phyloP scores from a whole-genome alignment of 768 basidiomycete species.

The Heimioporus sp. region DNA sequence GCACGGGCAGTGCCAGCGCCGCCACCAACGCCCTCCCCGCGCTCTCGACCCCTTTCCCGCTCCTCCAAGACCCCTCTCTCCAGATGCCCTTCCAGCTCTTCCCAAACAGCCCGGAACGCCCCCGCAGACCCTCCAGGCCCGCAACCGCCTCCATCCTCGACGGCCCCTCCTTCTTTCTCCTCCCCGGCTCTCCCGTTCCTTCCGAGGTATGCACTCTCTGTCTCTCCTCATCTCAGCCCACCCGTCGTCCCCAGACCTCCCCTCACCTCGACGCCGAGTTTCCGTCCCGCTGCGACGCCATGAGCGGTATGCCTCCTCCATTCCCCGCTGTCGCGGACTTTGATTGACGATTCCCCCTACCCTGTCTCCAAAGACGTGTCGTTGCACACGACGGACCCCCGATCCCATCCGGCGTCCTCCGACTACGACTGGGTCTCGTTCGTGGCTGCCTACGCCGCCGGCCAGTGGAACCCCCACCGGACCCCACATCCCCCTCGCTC shows the following conservation, averaged over 20 bases:
- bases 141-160: slow-evolving; percentile 47
- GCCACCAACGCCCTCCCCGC: slow-evolving; percentile 2
- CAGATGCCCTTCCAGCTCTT: slow-evolving; percentile 37
- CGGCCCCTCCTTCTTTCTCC: slow-evolving; percentile 37
- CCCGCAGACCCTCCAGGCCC: slow-evolving; percentile 34
- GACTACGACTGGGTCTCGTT: slow-evolving; percentile 74
- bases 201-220: slow-evolving; percentile 5
- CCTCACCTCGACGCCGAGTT: slow-evolving; percentile 8
- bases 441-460: slow-evolving; percentile 70
- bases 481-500: slow-evolving; percentile 58
- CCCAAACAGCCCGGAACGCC: slow-evolving; percentile 23
- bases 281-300: slow-evolving; percentile 6
- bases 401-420: slow-evolving; percentile 20
- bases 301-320: slow-evolving; percentile 21
- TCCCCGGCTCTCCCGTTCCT: slow-evolving; percentile 28
- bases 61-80: slow-evolving; percentile 21
- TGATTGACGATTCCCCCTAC: slow-evolving; percentile 14
- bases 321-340: slow-evolving; percentile 1
- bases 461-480: slow-evolving; percentile 77
- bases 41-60: slow-evolving; percentile 23
- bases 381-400: slow-evolving; percentile 8
- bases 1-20: too few relatives aligned
- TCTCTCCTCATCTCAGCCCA: neutral
- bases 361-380: slow-evolving; percentile 18
- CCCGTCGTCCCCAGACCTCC: slow-evolving; percentile 1